These are phyloP conservation scores for Blumeria graminis DNA, from an alignment of 2,329 filamentous ascomycete species.

Conservation along the genomic window DNA sequence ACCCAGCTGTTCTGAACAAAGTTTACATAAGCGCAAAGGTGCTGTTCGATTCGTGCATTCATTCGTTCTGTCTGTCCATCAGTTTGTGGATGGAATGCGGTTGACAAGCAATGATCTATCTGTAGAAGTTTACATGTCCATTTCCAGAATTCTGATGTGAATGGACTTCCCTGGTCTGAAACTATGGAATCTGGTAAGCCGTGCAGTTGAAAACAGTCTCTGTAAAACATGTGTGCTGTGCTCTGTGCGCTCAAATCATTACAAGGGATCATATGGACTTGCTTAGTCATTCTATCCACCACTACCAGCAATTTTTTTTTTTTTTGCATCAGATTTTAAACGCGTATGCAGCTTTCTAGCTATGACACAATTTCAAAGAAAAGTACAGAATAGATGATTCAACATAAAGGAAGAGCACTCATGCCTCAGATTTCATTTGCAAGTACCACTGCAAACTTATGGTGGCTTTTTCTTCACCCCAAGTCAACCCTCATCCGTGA, in stretches of 20 bases:
- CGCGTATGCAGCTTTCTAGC: no score
- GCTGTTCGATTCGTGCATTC: conserved; percentile 4
- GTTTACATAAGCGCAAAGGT: conserved; percentile 3
- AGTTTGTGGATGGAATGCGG: conserved; percentile 5
- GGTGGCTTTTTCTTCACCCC: no score
- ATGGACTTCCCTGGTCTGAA: conserved; percentile 4
- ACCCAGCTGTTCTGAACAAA: conserved; percentile 6
- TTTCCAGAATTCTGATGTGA: conserved; percentile 6
- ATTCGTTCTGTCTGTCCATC: conserved; percentile 5
- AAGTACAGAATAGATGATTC: no score
- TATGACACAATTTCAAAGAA: no score
- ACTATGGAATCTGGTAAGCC: conserved; percentile 3
- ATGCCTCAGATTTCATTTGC: no score
- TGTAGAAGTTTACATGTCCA: background rate
- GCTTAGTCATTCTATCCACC: background rate
- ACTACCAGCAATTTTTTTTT: no score
- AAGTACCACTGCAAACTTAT: no score
- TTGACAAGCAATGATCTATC: conserved; percentile 2
- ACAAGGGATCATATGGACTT: background rate
- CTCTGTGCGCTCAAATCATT: background rate
- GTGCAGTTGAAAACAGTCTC: background rate
- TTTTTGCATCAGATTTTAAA: no score
- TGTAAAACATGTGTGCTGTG: background rate
- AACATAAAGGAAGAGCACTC: no score
- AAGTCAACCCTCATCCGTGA: no score